Conservation (phyloP, 2,329 filamentous ascomycete species). For the Rachicladosporium sp. region DNA sequence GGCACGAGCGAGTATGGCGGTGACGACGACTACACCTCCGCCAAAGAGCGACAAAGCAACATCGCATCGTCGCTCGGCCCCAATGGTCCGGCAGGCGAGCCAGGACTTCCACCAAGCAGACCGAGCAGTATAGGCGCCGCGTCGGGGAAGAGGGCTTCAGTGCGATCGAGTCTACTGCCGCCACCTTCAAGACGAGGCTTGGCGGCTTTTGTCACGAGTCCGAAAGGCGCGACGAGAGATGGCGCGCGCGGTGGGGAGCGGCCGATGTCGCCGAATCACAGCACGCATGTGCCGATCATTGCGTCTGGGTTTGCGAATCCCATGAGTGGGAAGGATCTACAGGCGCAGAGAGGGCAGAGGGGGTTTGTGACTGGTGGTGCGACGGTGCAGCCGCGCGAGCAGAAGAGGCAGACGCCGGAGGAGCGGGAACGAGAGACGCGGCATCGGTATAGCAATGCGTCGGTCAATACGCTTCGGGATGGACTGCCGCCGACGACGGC, state of each 20-base stretch:
- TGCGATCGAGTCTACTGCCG: slow-evolving; percentile 7
- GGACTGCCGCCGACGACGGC: slow-evolving; percentile 26
- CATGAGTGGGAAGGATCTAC: slow-evolving; percentile 90
- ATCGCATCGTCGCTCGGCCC: slow-evolving; percentile 30
- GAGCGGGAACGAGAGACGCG: too few relatives aligned
- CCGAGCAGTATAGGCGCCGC: slow-evolving; percentile 28
- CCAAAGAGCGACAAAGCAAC: slow-evolving; percentile 8
- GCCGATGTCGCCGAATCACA: slow-evolving; percentile 53
- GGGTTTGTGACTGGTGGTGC: slow-evolving; percentile 30
- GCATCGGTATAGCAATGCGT: slow-evolving; percentile 47
- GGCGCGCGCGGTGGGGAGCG: slow-evolving; percentile 28
- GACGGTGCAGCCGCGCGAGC: slow-evolving; percentile 26
- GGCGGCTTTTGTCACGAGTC: slow-evolving; percentile 7
- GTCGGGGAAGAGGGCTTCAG: slow-evolving; percentile 8
- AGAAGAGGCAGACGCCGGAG: slow-evolving; percentile 18
- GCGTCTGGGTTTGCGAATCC: slow-evolving; percentile 88
- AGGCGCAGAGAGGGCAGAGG: slow-evolving; percentile 65
- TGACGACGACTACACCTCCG: slow-evolving; percentile 7
- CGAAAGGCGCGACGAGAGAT: slow-evolving; percentile 4
- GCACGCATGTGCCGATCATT: slow-evolving; percentile 80
- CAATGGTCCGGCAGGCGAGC: slow-evolving; percentile 36
- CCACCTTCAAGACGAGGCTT: slow-evolving; percentile 12
- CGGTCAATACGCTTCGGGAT: slow-evolving; percentile 35
- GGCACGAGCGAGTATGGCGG: background rate
- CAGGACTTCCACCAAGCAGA: slow-evolving; percentile 36